Evolutionary conservation across 169 alveolate species (phyloP), one percentile per base, ranked within the genome.

Genomic region (Plasmodium gaboni): DNA sequence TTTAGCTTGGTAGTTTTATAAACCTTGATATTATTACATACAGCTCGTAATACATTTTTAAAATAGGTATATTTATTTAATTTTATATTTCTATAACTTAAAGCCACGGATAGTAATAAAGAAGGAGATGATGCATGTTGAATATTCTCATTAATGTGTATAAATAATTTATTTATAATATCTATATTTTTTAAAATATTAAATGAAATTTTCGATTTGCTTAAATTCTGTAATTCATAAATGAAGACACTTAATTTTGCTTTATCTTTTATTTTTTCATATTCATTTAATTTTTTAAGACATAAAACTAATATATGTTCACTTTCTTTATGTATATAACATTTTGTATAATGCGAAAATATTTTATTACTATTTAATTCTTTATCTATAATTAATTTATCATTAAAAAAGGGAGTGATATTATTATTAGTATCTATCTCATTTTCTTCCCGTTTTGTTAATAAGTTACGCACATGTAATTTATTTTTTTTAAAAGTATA

Each of bases 321-420:
- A 44, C 83, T 80, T 60, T 80, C 90, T 46, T 80, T 80, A 38
- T 50, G 50, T 68, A 80, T 80, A 26, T 80, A 80, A 8, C 83
- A 67, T 9, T 80, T 80, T 1, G 90, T 80, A 61, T 80, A 80
- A 22, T 48, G 32, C 12, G 90, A 80, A 5, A 80, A 80, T 1
- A 80, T 22, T 68, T 80, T 80, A 46, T 68, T 70, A n/a, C 73
- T 80, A 10, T 68, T 51, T 22, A 60, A 24, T 32, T 71, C 6
- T 2, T 80, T 28, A 1, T 9, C 8, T n/a, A 70, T 17, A 6
- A 46, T 53, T 24, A 55, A 28, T 15, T 32, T 17, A 60, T 67
- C 60, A 2, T 50, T 22, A 61, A 67, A 13, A 10, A 48, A 9
- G 38, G 60, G 46, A 22, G 44, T 8, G 9, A 32, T 59, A 22